Evolutionary conservation across 179 eudicot genomes (phyloP), one percentile per base, ranked within the genome.

Genomic region (Corrigiola litoralis): DNA sequence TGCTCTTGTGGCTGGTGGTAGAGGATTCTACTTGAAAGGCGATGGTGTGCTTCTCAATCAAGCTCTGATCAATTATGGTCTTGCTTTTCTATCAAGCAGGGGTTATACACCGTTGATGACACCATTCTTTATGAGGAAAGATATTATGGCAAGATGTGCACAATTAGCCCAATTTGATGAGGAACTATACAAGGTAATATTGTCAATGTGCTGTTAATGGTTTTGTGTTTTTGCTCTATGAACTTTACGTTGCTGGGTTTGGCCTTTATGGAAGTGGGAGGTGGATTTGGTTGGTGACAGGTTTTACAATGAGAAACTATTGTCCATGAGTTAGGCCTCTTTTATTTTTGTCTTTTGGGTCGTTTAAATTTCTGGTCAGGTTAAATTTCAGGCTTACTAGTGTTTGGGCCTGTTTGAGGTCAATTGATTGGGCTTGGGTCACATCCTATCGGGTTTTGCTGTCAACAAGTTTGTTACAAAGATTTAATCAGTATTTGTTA

Each of bases 121-220:
- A 56, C 98, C 98, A 16, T 89, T 87, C 79, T 92, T 92, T 77
- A 92, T 89, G 92, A 75, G 92, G 53, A 85, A 89, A 80, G 96
- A 92, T 70, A 84, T 87, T 36, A 92, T 92, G 98, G 92, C 85
- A 58, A 89, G 80, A 77, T 92, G 98, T 81, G 96, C 98, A 20
- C 98, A 92, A 58, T 72, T 92, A 70, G 92, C 98, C 16, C 96
- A 92, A 61, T 92, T 92, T 60, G 96, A 89, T 76, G 98, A 92
- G 79, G 96, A 92, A 76, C 96, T 92, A 44, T 92, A 92, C 87
- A 89, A 85, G 92, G 98, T 92, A 61, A 58, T 27, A 14, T 14
- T 11, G 13, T 29, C 8, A 31, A 10, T 2, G 42, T 41, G 16
- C 52, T 18, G 34, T 25, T 62, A 25, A 14, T 12, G 18, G 21